Conservation (phyloP, 192 early-diverging fungal genomes). For the Coemansia sp. region DNA sequence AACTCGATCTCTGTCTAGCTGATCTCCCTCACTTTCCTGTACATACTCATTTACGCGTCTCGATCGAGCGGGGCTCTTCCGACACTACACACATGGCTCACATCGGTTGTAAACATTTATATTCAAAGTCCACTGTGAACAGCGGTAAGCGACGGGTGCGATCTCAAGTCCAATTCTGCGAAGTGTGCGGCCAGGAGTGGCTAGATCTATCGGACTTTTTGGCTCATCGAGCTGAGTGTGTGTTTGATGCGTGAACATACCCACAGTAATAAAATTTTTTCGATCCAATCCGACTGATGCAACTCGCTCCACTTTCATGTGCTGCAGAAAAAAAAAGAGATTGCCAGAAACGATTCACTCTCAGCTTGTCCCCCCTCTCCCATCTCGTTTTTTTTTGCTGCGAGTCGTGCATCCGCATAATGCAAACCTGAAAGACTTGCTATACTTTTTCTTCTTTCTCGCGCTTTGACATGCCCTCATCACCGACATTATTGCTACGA, state of each 20-base stretch:
- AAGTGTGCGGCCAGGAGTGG: constrained; percentile 36
- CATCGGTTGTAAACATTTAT: neutral
- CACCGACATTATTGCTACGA: neutral
- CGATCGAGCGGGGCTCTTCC: neutral
- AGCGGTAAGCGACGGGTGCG: neutral
- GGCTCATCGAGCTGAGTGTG: constrained; percentile 44
- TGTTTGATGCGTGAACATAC: constrained; percentile 14
- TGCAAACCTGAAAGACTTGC: neutral
- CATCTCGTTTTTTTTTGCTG: neutral
- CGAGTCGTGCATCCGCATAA: constrained; percentile 1
- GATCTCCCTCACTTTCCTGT: neutral
- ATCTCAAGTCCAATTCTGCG: constrained; percentile 9
- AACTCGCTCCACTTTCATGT: constrained; percentile 7
- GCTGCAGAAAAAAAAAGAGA: constrained; percentile 2
- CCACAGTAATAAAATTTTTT: neutral
- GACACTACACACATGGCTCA: constrained; percentile 1
- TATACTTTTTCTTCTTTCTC: neutral
- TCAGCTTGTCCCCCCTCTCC: neutral
- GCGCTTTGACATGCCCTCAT: neutral
- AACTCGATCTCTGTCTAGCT: constrained; percentile 7
- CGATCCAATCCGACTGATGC: neutral
- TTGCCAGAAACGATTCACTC: constrained; percentile 9
- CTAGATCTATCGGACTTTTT: constrained; percentile 36
- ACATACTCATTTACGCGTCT: constrained; percentile 1
- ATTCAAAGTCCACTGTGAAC: neutral